These are phyloP conservation scores for Puccinia horiana DNA, from an alignment of 1,284 basidiomycete genomes.

Conservation along the genomic window DNA sequence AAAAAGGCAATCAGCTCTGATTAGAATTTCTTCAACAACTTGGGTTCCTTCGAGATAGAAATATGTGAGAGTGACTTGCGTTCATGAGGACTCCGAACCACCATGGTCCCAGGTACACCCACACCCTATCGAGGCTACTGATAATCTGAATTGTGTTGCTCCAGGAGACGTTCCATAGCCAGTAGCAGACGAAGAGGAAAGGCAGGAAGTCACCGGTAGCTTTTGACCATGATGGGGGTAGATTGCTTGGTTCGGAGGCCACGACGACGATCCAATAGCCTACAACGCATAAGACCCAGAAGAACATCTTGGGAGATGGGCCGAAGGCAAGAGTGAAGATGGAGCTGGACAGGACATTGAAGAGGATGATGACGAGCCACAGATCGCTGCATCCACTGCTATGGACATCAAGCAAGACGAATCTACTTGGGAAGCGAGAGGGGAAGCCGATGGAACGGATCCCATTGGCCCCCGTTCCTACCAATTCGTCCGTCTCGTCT, in stretches of 20 bases:
- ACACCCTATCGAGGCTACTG: conserved; percentile 52
- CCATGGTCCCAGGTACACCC: conserved; percentile 56
- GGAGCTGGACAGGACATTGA: conserved; percentile 49
- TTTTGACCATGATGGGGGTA: conserved; percentile 55
- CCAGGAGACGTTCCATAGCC: conserved; percentile 55
- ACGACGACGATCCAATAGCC: conserved; percentile 25
- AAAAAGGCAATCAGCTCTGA: conserved; percentile 6
- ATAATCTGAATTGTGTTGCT: conserved; percentile 49
- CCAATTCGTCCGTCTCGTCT: conserved; percentile 52
- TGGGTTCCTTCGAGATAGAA: neutral
- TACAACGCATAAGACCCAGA: conserved; percentile 47
- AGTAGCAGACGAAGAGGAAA: conserved; percentile 56
- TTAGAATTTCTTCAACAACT: neutral
- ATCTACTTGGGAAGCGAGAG: conserved; percentile 54
- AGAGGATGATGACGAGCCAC: conserved; percentile 54
- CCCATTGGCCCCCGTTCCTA: conserved; percentile 50
- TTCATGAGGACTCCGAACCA: conserved; percentile 57
- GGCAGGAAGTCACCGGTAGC: conserved; percentile 57
- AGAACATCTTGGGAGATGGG: conserved; percentile 15
- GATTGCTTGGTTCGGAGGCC: conserved; percentile 9
- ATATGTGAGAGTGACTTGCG: conserved; percentile 26
- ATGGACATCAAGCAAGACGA: conserved; percentile 50
- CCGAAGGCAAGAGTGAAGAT: conserved; percentile 8
- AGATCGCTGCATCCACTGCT: conserved; percentile 50
- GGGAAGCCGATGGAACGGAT: conserved; percentile 54